phyloP scores from a whole-genome alignment of 352 stramenopile genomes.

The Phytophthora palmivora region DNA sequence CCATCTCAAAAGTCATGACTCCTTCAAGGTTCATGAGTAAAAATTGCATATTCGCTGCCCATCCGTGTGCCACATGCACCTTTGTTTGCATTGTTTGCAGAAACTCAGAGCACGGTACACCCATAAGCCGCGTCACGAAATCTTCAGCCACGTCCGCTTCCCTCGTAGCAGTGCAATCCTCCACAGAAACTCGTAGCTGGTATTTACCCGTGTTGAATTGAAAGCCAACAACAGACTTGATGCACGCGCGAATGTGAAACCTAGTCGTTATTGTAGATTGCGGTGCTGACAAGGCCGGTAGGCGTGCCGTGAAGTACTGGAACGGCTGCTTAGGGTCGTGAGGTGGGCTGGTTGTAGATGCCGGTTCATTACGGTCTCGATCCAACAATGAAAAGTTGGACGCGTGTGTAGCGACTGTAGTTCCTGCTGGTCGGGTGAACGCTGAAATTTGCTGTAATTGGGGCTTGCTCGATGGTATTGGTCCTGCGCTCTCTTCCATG shows the following conservation, averaged over 20 bases:
- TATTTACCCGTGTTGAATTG: conserved; percentile 79
- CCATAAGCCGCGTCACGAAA: conserved; percentile 80
- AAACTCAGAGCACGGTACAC: conserved; percentile 74
- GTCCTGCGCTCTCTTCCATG: conserved; percentile 7
- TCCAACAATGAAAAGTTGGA: conserved; percentile 27
- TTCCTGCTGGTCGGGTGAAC: neutral
- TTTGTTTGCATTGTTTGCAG: conserved; percentile 73
- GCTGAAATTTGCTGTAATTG: conserved; percentile 8
- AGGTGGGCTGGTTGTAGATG: conserved; percentile 1
- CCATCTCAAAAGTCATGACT: conserved; percentile 65
- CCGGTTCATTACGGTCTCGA: conserved; percentile 7
- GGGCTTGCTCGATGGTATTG: neutral
- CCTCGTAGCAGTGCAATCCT: conserved; percentile 75
- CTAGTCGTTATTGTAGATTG: conserved; percentile 22
- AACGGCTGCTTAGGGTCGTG: conserved; percentile 43
- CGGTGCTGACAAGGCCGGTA: conserved; percentile 23
- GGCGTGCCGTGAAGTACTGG: conserved; percentile 59
- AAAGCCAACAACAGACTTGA: conserved; percentile 87
- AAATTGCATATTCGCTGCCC: conserved; percentile 83
- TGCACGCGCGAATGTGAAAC: conserved; percentile 69
- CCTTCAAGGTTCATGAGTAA: conserved; percentile 83
- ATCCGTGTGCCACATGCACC: conserved; percentile 57
- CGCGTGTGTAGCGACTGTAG: neutral
- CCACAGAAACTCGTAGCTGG: conserved; percentile 73
- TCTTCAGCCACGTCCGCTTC: conserved; percentile 57